phyloP scores from a whole-genome alignment of 495 filamentous ascomycete genomes.

The Aspergillus bertholletiae region DNA sequence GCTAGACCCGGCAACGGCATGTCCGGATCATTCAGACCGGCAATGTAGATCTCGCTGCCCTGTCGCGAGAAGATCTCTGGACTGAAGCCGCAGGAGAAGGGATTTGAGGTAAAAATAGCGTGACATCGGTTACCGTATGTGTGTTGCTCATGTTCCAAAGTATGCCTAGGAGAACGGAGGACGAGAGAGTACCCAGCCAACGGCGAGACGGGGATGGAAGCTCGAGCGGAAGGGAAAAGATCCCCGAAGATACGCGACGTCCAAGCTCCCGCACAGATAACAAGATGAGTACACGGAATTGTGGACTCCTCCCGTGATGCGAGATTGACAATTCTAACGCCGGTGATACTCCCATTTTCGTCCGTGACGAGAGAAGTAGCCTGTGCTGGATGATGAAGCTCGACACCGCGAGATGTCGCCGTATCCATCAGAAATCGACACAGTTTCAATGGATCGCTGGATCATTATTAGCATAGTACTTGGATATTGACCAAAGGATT shows the following conservation, averaged over 20 bases:
- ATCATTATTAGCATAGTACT: conserved; percentile 7
- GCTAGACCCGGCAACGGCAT: conserved; percentile 56
- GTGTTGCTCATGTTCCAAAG: conserved; percentile 22
- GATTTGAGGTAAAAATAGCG: conserved; percentile 64
- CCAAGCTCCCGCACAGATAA: conserved; percentile 72
- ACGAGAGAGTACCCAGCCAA: conserved; percentile 73
- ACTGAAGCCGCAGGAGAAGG: conserved; percentile 48
- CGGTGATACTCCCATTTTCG: conserved; percentile 40
- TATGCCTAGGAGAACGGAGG: conserved; percentile 56
- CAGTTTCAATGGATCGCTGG: conserved; percentile 56
- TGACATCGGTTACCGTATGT: conserved; percentile 49
- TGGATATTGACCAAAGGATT: background rate
- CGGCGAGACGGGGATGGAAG: conserved; percentile 51
- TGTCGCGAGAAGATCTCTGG: conserved; percentile 71
- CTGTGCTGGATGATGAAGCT: conserved; percentile 61
- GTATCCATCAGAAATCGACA: conserved; percentile 61
- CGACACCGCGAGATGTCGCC: conserved; percentile 56
- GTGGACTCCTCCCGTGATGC: conserved; percentile 19
- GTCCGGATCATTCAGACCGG: conserved; percentile 60
- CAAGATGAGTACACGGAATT: conserved; percentile 50
- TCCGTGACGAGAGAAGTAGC: conserved; percentile 52
- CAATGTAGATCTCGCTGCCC: conserved; percentile 67
- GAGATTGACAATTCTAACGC: conserved; percentile 42
- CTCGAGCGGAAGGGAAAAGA: conserved; percentile 56
- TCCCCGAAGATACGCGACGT: conserved; percentile 55